Conservation (phyloP, 2,329 filamentous ascomycete species). For the Hysterium pulicare region DNA sequence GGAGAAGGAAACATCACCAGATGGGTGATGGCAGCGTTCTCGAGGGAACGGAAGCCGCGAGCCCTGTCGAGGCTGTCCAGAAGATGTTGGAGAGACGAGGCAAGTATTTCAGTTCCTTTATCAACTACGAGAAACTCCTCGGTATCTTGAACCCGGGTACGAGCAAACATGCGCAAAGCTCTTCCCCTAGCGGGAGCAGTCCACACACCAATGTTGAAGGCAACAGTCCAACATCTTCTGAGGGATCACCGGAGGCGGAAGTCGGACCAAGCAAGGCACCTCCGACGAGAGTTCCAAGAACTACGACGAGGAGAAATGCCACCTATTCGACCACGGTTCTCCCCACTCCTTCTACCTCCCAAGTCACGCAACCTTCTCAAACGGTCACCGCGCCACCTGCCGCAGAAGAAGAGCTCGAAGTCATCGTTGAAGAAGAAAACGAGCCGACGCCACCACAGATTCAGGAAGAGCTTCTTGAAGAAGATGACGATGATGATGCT, state of each 20-base stretch:
- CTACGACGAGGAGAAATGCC: neutral
- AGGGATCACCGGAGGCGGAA: too few relatives aligned
- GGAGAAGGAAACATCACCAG: conserved; percentile 35
- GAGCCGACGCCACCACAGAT: neutral
- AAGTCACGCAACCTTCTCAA: neutral
- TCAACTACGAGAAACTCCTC: conserved; percentile 47
- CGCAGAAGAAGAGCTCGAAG: neutral
- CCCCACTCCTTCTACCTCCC: neutral
- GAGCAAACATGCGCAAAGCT: too few relatives aligned
- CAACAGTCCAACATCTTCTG: too few relatives aligned
- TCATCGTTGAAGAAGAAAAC: neutral
- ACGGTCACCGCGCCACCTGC: neutral
- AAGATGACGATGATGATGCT: neutral
- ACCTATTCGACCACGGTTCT: too few relatives aligned
- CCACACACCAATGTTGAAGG: neutral
- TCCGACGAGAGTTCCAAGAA: neutral
- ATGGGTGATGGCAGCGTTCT: conserved; percentile 42
- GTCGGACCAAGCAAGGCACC: neutral
- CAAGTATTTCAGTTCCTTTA: conserved; percentile 40
- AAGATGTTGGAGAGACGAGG: conserved; percentile 47
- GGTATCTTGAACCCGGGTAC: too few relatives aligned
- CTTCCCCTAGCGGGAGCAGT: too few relatives aligned
- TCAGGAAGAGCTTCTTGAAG: neutral
- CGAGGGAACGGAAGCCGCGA: conserved; percentile 40
- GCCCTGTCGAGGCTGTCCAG: conserved; percentile 43